Base-by-base conservation (phyloP, 768 basidiomycete species). In the Amanita rubescens region DNA sequence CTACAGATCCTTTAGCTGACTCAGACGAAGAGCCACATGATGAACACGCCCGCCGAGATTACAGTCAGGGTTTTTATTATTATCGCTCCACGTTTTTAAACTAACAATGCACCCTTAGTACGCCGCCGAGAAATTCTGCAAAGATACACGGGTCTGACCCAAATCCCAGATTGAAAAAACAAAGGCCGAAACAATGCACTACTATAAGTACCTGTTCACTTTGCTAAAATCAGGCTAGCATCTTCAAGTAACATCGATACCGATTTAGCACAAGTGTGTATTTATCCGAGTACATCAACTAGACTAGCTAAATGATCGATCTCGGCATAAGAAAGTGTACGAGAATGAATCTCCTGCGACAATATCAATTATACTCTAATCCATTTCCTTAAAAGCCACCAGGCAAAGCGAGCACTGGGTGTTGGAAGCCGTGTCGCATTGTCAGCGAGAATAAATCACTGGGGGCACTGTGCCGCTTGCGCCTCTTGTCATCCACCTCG, bases 1-100 rank as follows among this genome's bases (percentile, higher is more conserved):
- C 76, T 24, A 74, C 75, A 33, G 86, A 90, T 62, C 84, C 87
- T 14, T 69, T 89, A 14, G 71, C 68, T 11, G 85, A 87, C 68
- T 88, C 87, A 11, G 87, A 90, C 58, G 84, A 85, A 35, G 88
- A 90, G 60, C 66, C 73, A 52, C 71, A 74, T 51, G 84, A 88
- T 55, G 81, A 86, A 53, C 71, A 85, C 58, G 71, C 77, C 43
- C 75, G 78, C 39, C 63, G 74, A 46, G 87, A 90, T 59, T 88
- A 88, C 61, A 72, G 87, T 85, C n/a, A n/a, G 61, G 61, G 85
- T 53, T 33, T 43, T 19, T 41, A 11, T 4, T 30, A 12, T 8
- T 45, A 14, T 46, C 27, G 22, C 34, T 12, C 25, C 5, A 19
- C 3, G 27, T 8, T 30, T 20, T 24, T 30, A 10, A 12, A 27